These are phyloP conservation scores for Coniochaeta ligniaria DNA, from an alignment of 2,329 filamentous ascomycete species.

Conservation along the genomic window DNA sequence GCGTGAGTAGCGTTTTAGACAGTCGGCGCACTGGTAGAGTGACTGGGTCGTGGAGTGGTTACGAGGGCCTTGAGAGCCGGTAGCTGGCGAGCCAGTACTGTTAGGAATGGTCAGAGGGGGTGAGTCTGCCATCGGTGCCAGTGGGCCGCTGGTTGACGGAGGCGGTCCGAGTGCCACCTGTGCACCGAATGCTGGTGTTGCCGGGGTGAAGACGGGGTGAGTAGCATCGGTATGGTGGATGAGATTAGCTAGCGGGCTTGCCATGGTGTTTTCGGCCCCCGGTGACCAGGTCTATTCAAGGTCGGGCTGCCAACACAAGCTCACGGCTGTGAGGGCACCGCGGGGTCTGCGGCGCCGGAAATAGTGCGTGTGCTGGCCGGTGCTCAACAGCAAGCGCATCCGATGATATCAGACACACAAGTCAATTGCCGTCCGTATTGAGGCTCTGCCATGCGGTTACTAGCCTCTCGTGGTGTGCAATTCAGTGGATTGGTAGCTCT, in stretches of 20 bases:
- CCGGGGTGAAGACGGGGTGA: slow-evolving; percentile 3
- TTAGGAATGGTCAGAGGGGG: neutral
- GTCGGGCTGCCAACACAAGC: neutral
- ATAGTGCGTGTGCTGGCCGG: neutral
- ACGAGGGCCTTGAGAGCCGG: slow-evolving; percentile 5
- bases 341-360: neutral
- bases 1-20: slow-evolving; percentile 40
- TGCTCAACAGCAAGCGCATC: neutral
- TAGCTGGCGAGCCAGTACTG: slow-evolving; percentile 10
- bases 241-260: slow-evolving; percentile 14
- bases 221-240: slow-evolving; percentile 10
- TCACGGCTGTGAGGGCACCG: neutral
- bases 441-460: neutral
- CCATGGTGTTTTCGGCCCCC: slow-evolving; percentile 6
- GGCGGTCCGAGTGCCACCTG: neutral
- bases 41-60: slow-evolving; percentile 18
- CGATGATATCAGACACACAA: neutral
- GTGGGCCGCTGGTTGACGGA: neutral
- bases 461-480: neutral
- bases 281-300: neutral
- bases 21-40: slow-evolving; percentile 42
- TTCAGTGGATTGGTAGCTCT: neutral
- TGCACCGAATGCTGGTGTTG: neutral
- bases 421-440: neutral
- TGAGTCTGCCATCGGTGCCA: neutral